A percentile compares a stretch with the other conserved stretches of the same genome.
Evolutionary conservation across 192 early-diverging fungal species (phyloP).

Genomic region (Chytriomyces sp.): DNA sequence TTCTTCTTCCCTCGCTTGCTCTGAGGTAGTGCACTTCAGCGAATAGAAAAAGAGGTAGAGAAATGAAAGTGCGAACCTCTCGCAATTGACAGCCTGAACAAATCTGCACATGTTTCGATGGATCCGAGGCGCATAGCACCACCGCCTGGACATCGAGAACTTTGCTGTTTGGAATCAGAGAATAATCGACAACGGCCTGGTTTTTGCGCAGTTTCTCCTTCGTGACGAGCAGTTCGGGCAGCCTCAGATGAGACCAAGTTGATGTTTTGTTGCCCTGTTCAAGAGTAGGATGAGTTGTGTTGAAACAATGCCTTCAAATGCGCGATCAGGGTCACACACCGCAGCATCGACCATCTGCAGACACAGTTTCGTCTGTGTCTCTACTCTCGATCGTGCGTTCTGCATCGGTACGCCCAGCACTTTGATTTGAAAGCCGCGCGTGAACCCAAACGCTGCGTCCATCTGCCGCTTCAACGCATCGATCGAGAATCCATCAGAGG

Average conservation of each 20-base stretch:
- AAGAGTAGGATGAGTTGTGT: background rate
- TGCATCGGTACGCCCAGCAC: constrained; percentile 52
- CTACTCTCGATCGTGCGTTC: constrained; percentile 81
- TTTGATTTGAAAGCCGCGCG: constrained; percentile 19
- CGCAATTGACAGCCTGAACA: constrained; percentile 84
- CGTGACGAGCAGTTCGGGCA: constrained; percentile 84
- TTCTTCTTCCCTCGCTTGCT: constrained; percentile 24
- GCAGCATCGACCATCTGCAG: constrained; percentile 67
- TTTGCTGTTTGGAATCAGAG: constrained; percentile 29
- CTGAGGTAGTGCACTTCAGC: too few relatives aligned
- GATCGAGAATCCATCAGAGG: constrained; percentile 2
- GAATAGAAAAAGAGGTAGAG: constrained; percentile 49
- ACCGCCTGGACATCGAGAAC: constrained; percentile 77
- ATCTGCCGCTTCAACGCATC: constrained; percentile 23
- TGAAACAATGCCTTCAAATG: background rate
- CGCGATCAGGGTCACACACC: background rate
- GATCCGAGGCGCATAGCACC: constrained; percentile 83
- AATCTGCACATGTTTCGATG: constrained; percentile 75
- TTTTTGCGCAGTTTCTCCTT: constrained; percentile 64
- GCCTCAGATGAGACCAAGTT: constrained; percentile 81
- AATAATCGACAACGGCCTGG: constrained; percentile 46
- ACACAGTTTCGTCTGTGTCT: constrained; percentile 93
- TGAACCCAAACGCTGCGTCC: constrained; percentile 26
- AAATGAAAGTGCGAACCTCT: constrained; percentile 72
- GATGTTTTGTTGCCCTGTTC: constrained; percentile 66